These are phyloP conservation scores for Fonsecaea nubica DNA, from an alignment of 2,329 filamentous ascomycete species.

Conservation along the genomic window DNA sequence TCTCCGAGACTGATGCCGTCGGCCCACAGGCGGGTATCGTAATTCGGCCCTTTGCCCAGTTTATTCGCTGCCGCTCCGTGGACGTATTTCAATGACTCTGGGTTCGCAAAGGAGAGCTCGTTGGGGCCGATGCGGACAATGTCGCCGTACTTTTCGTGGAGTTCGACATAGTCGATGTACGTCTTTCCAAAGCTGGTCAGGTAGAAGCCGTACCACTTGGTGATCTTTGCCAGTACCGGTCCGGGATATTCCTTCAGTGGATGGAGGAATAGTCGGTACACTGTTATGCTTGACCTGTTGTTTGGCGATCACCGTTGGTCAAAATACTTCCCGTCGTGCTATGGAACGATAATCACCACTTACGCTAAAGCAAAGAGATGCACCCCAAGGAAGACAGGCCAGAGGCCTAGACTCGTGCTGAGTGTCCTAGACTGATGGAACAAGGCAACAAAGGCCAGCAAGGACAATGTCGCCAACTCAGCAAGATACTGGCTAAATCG, in stretches of 20 bases:
- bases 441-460: not conserved
- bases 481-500: not conserved
- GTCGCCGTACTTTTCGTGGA: conserved; percentile 62
- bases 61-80: conserved; percentile 53
- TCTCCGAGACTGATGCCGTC: not conserved
- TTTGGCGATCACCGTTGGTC: not conserved
- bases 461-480: not conserved
- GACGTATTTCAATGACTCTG: conserved; percentile 63
- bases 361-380: not conserved
- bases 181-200: not conserved
- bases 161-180: conserved; percentile 1
- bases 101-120: conserved; percentile 71
- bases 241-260: conserved; percentile 42
- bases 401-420: not conserved
- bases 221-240: conserved; percentile 25
- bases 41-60: not conserved
- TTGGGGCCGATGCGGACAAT: conserved; percentile 69
- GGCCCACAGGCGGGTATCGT: not conserved
- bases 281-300: not conserved
- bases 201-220: conserved; percentile 3
- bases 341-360: not conserved
- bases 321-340: not conserved
- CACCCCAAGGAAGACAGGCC: not conserved
- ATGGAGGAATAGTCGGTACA: conserved; percentile 33
- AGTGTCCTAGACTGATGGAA: not conserved